Evolutionary conservation across 2,329 filamentous ascomycete genomes (phyloP), one percentile per base, ranked within the genome.

Genomic region (Neocucurbitaria cava): DNA sequence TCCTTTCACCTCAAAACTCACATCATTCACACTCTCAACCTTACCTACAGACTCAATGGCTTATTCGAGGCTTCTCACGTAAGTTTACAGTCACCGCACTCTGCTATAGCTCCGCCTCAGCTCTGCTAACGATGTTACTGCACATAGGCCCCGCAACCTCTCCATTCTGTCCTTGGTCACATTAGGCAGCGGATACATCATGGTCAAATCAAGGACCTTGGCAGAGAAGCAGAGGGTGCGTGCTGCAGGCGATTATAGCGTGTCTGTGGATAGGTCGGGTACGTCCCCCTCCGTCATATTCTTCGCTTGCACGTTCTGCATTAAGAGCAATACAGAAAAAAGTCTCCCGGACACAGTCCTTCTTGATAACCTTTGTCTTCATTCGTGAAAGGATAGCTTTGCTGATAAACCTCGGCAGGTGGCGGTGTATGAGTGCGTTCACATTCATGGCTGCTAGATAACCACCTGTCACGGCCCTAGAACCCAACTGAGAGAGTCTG

Each of bases 251-350:
- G 72, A 76, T 49, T 76, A 74, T 46, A 72, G 66, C 17, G 73
- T 76, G 13, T 61, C 68, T 13, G 71, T 75, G 18, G 70, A 75
- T 33, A 59, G 73, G 45, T 76, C 73, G 18, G 73, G 73, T 74
- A 60, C 24, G 26, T 43, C 26, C 20, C 15, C 6, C n/a, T n/a
- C n/a, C n/a, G n/a, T n/a, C n/a, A n/a, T n/a, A n/a, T n/a, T n/a
- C n/a, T n/a, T n/a, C n/a, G n/a, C n/a, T n/a, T n/a, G n/a, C n/a
- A n/a, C n/a, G n/a, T n/a, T n/a, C n/a, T n/a, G n/a, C 38, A 6
- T 5, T 24, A 21, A 13, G 20, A 13, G 10, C 20, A 40, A 4
- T 23, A 9, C 10, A n/a, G n/a, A 40, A 7, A 20, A 40, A 9
- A 2, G 18, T 40, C 18, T 23, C 4, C 11, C 18, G 5, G 15